Conservation (phyloP, 352 stramenopile species). For the Globisporangium splendens region DNA sequence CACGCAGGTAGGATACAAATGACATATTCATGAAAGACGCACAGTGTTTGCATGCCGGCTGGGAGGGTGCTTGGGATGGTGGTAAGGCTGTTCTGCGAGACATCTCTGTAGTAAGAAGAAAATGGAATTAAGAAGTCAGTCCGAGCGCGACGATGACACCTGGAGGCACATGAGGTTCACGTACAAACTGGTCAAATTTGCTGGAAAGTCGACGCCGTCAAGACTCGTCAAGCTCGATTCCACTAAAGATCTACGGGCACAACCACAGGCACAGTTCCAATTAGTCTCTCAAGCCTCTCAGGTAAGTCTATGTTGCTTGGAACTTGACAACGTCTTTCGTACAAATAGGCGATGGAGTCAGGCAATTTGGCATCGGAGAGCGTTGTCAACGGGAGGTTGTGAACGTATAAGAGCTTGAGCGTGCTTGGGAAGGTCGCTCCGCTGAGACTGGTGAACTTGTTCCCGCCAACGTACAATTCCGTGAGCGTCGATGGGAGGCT, state of each 20-base stretch:
- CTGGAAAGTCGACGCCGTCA: conserved; percentile 37
- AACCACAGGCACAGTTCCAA: not conserved
- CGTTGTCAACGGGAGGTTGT: conserved; percentile 46
- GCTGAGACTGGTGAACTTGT: conserved; percentile 59
- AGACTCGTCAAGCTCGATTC: conserved; percentile 38
- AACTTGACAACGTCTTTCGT: conserved; percentile 5
- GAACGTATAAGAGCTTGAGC: conserved; percentile 63
- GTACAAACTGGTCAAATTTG: conserved; percentile 50
- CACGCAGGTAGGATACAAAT: not conserved
- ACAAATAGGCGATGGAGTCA: conserved; percentile 36
- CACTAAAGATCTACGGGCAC: conserved; percentile 28
- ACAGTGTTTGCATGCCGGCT: conserved; percentile 30
- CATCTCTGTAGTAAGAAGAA: conserved; percentile 25
- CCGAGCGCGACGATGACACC: not conserved
- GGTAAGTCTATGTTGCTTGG: too few relatives aligned
- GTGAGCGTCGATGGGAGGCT: conserved; percentile 40
- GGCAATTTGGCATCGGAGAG: conserved; percentile 44
- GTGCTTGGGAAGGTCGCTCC: conserved; percentile 35
- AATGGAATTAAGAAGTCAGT: not conserved
- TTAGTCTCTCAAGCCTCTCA: too few relatives aligned
- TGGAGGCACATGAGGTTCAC: conserved; percentile 2
- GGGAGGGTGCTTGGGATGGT: conserved; percentile 28
- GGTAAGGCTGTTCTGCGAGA: conserved; percentile 44
- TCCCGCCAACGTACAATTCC: conserved; percentile 61
- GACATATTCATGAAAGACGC: conserved; percentile 7